Conservation (phyloP, 2,329 filamentous ascomycete genomes). For the Grosmannia huntii region DNA sequence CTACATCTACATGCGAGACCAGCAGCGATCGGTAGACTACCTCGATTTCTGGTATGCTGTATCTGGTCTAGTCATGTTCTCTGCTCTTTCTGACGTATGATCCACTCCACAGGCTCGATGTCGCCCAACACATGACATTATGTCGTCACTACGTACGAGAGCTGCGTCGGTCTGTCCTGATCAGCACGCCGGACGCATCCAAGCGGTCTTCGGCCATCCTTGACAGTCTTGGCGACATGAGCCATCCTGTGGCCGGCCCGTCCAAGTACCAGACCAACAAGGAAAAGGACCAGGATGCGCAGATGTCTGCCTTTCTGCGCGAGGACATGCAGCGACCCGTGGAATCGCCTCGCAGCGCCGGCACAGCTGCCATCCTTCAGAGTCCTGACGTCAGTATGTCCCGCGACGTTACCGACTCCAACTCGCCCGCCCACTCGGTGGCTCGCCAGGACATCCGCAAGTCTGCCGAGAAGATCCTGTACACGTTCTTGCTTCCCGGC, state of each 20-base stretch:
- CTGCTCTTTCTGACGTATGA: conserved; percentile 4
- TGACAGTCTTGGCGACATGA: conserved; percentile 58
- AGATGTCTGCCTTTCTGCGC: conserved; percentile 81
- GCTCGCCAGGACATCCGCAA: conserved; percentile 81
- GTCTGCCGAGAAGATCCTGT: conserved; percentile 96
- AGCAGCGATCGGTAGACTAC: conserved; percentile 95
- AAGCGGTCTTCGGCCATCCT: conserved; percentile 75
- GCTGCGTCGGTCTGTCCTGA: conserved; percentile 79
- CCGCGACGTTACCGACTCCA: conserved; percentile 56
- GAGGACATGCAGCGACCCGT: conserved; percentile 43
- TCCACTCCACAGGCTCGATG: conserved; percentile 66
- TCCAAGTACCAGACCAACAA: conserved; percentile 54
- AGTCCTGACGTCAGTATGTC: conserved; percentile 43
- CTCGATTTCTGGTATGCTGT: conserved; percentile 78
- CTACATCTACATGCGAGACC: conserved; percentile 99
- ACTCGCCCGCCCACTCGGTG: conserved; percentile 72
- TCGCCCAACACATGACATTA: conserved; percentile 95
- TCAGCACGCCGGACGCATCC: conserved; percentile 82
- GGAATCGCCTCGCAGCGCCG: conserved; percentile 30
- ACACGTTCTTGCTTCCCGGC: conserved; percentile 89
- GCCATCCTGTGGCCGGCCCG: conserved; percentile 43
- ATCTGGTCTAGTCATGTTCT: not conserved
- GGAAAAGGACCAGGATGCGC: conserved; percentile 70
- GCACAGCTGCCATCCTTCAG: conserved; percentile 19
- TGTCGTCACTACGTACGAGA: conserved; percentile 96